Evolutionary conservation across 805 yeast genomes (phyloP).

Genomic region (Barnettozyma vustinii): DNA sequence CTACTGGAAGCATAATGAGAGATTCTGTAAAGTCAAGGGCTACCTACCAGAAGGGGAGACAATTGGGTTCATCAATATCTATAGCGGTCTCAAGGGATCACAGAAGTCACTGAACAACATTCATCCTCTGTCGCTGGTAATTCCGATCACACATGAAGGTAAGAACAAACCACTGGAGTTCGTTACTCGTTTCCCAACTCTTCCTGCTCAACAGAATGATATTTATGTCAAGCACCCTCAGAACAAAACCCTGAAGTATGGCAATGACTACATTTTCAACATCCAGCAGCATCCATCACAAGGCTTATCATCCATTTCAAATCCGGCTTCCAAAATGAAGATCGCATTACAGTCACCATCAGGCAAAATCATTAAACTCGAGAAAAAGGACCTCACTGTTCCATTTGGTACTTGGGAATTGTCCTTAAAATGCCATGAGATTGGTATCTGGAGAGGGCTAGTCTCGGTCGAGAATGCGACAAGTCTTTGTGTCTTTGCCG

Average conservation of each 20-base stretch:
- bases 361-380: constrained; percentile 65
- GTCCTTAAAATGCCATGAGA: constrained; percentile 58
- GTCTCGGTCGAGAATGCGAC: constrained; percentile 71
- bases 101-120: constrained; percentile 51
- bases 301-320: constrained; percentile 10
- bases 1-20: constrained; percentile 57
- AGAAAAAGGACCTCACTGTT: constrained; percentile 40
- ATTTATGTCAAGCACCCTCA: constrained; percentile 85
- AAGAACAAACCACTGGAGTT: constrained; percentile 56
- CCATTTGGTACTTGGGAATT: constrained; percentile 55
- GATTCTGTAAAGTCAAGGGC: constrained; percentile 77
- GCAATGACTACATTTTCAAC: constrained; percentile 60
- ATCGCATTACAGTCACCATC: constrained; percentile 79
- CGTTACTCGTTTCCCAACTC: constrained; percentile 68
- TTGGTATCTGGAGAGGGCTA: constrained; percentile 79
- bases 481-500: constrained; percentile 87
- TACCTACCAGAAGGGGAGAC: constrained; percentile 63
- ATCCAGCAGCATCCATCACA: constrained; percentile 44
- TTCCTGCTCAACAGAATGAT: constrained; percentile 64
- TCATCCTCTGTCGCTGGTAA: constrained; percentile 65
- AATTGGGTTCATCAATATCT: constrained; percentile 71
- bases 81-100: constrained; percentile 59
- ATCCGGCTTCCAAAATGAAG: constrained; percentile 35
- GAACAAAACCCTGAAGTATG: constrained; percentile 49
- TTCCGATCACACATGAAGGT: constrained; percentile 75